phyloP scores from a whole-genome alignment of 2,329 filamentous ascomycete genomes.

The Colletotrichum viniferum region DNA sequence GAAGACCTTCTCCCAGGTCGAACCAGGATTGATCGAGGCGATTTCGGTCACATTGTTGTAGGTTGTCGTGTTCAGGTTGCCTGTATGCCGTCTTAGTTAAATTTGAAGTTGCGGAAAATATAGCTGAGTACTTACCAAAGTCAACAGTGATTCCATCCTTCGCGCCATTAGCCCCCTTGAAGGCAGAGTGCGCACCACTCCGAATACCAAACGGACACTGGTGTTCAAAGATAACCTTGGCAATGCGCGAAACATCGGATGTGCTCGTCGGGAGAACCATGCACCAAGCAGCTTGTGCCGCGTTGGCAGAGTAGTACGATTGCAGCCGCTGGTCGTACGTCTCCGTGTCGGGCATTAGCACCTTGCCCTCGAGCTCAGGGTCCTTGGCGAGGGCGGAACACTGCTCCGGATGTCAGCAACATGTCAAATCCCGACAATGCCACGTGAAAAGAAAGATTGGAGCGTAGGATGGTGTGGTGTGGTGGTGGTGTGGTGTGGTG shows the following conservation, averaged over 20 bases:
- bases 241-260: conserved; percentile 22
- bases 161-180: conserved; percentile 26
- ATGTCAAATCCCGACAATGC: too few relatives aligned
- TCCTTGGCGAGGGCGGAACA: conserved; percentile 26
- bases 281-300: conserved; percentile 31
- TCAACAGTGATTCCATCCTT: conserved; percentile 29
- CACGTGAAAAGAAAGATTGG: not conserved
- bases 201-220: conserved; percentile 32
- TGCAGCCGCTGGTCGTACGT: conserved; percentile 27
- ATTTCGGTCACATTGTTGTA: conserved; percentile 31
- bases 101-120: too few relatives aligned
- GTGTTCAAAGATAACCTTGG: conserved; percentile 21
- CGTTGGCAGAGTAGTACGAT: conserved; percentile 35
- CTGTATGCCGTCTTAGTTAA: not conserved
- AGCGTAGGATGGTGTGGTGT: not conserved
- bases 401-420: conserved; percentile 8
- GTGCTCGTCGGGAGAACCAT: conserved; percentile 19
- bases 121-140: conserved; percentile 18
- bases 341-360: conserved; percentile 21
- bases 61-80: conserved; percentile 33
- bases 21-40: conserved; percentile 32
- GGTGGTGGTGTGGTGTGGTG: not conserved
- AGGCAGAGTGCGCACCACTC: conserved; percentile 31
- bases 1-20: conserved; percentile 30
- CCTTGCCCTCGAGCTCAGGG: conserved; percentile 26